Base-by-base conservation (phyloP, 148 eudicot genomes). In the Hydrangea macrophylla region DNA sequence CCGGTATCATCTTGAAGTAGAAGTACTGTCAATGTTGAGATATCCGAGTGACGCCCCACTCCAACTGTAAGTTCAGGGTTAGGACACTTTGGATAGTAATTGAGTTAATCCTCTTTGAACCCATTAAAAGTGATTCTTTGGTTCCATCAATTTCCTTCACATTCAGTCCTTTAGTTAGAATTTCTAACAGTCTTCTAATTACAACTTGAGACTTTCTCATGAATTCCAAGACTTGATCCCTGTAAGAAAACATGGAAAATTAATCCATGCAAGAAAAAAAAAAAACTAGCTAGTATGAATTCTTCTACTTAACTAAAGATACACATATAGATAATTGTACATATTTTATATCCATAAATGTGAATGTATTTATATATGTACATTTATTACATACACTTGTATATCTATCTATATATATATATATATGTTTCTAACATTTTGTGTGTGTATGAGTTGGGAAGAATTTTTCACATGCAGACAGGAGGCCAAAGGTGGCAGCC, bases 11-110 rank as follows among this genome's bases (percentile, higher is more conserved):
- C 85, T 39, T 84, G 85, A 17, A 84, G 76, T 55, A 84, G 81
- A 39, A 39, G 56, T 32, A 84, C 64, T 26, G 88, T 84, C 74
- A 84, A 69, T 55, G 83, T 81, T 53, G 88, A 84, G 11, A 84
- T 83, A 10, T 84, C 83, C 0, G 85, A 84, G 69, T 81, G 88
- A 7, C 88, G 79, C 12, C 88, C 88, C 51, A 84, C 85, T 37
- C 88, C 88, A 2, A 84, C 80, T 5, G 88, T 79, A 2, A 84
- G 83, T 50, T 84, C 83, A 2, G 81, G 83, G 9, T 79, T 67
- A 0, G 83, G 85, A 58, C 88, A 84, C 24, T 65, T 84, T 12
- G 88, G 88, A 48, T 84, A 84, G 70, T 73, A 84, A 69, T 84
- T 84, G n/a, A 84, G 61, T 84, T 84, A 20, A 83, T 78, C 39